A percentile compares a stretch with the other conserved stretches of the same genome.
phyloP scores from a whole-genome alignment of 495 filamentous ascomycete genomes.

The Emericellopsis terricola region DNA sequence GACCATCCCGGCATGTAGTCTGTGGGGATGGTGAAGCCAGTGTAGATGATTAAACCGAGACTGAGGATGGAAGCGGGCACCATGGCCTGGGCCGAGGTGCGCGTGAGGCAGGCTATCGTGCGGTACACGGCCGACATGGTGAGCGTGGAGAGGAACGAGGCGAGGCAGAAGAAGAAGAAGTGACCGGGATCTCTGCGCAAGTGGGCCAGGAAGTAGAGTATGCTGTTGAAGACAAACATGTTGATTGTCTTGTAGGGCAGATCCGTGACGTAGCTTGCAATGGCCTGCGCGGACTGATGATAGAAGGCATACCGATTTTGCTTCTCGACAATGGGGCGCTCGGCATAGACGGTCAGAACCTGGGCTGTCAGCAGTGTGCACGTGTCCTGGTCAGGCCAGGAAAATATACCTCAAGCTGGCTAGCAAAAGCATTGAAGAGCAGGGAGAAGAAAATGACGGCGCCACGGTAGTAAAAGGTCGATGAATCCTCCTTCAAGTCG shows the following conservation, averaged over 20 bases:
- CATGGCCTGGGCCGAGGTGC: constrained; percentile 1
- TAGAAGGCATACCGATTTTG: constrained; percentile 82
- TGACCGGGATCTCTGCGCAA: constrained; percentile 56
- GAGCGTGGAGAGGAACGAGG: constrained; percentile 47
- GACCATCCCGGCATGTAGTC: constrained; percentile 61
- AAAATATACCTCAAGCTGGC: too few relatives aligned
- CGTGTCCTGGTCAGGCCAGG: too few relatives aligned
- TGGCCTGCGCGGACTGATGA: constrained; percentile 72
- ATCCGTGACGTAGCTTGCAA: constrained; percentile 68
- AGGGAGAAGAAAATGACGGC: constrained; percentile 50
- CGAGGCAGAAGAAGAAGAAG: constrained; percentile 66
- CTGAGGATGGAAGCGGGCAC: constrained; percentile 28
- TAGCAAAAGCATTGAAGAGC: constrained; percentile 54
- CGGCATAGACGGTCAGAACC: constrained; percentile 67
- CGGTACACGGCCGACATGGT: constrained; percentile 72
- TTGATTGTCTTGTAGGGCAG: constrained; percentile 48
- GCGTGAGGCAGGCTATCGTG: constrained; percentile 27
- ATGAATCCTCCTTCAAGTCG: constrained; percentile 29
- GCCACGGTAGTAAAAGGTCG: constrained; percentile 41
- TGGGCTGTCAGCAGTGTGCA: constrained; percentile 47
- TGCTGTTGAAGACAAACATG: constrained; percentile 39
- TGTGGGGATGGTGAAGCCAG: constrained; percentile 54
- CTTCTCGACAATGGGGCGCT: constrained; percentile 86
- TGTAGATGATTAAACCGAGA: constrained; percentile 62
- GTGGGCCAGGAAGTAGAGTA: constrained; percentile 76